Percentiles rank a stretch among this genome's conserved stretches.
Evolutionary conservation across 2,329 filamentous ascomycete species (phyloP).

Genomic region (Cryphonectria parasitica): DNA sequence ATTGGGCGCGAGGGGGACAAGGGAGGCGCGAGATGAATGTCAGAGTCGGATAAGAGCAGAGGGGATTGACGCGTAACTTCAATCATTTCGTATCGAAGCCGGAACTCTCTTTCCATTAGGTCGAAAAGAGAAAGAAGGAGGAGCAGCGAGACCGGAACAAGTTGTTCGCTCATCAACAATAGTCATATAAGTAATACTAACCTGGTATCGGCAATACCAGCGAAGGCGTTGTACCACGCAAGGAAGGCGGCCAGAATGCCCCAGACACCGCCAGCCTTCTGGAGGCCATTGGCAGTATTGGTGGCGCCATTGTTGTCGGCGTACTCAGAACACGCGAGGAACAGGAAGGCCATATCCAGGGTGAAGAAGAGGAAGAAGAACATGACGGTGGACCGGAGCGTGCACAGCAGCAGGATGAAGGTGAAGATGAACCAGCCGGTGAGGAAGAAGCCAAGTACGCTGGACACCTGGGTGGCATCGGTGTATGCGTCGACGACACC

Average conservation of each 20-base stretch:
- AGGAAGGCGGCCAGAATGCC: slow-evolving; percentile 80
- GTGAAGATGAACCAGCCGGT: slow-evolving; percentile 87
- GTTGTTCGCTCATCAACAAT: background rate
- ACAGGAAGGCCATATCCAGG: slow-evolving; percentile 75
- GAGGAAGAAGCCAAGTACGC: slow-evolving; percentile 75
- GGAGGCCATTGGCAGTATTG: slow-evolving; percentile 52
- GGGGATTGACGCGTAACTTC: background rate
- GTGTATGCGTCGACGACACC: slow-evolving; percentile 50
- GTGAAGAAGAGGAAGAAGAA: slow-evolving; percentile 80
- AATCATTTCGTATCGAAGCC: background rate
- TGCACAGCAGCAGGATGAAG: slow-evolving; percentile 72
- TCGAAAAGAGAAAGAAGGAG: too few species aligned
- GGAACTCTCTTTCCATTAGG: too few species aligned
- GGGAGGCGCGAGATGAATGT: too few species aligned
- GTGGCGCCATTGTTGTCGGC: slow-evolving; percentile 56
- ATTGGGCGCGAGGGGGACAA: background rate
- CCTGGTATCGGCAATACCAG: slow-evolving; percentile 76
- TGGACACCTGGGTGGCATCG: slow-evolving; percentile 52
- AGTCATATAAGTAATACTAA: slow-evolving; percentile 41
- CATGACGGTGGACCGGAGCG: slow-evolving; percentile 74
- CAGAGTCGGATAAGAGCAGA: background rate
- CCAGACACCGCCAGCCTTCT: slow-evolving; percentile 76
- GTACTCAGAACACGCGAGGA: slow-evolving; percentile 68
- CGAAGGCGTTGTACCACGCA: slow-evolving; percentile 86
- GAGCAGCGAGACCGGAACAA: background rate